Conservation (phyloP, 768 basidiomycete species). For the Suillus luteus region DNA sequence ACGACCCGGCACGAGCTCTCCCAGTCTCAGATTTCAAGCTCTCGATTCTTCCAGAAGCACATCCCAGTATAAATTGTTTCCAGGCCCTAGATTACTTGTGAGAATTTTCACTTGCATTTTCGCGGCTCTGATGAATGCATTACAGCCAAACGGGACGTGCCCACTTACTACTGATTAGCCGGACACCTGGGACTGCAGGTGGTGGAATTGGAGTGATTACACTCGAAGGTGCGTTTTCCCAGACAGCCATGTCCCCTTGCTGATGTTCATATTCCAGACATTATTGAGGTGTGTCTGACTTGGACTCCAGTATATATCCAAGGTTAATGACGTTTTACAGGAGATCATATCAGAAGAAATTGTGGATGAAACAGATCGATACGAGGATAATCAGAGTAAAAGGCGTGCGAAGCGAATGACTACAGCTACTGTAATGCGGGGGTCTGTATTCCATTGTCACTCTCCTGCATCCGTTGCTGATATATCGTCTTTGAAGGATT, state of each 20-base stretch:
- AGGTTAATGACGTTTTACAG: slow-evolving; percentile 36
- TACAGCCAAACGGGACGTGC: slow-evolving; percentile 89
- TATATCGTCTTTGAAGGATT: slow-evolving; percentile 38
- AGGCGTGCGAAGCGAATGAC: slow-evolving; percentile 68
- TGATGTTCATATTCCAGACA: slow-evolving; percentile 45
- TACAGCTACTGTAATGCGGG: slow-evolving; percentile 77
- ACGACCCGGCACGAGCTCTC: slow-evolving; percentile 80
- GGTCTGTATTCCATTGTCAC: slow-evolving; percentile 42
- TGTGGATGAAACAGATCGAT: slow-evolving; percentile 92
- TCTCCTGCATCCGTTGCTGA: background rate
- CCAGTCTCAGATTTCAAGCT: slow-evolving; percentile 77
- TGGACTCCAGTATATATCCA: background rate
- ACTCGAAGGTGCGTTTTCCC: slow-evolving; percentile 61
- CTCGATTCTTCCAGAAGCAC: slow-evolving; percentile 87
- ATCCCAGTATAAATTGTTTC: slow-evolving; percentile 88
- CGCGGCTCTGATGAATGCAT: background rate
- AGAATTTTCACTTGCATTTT: slow-evolving; percentile 19
- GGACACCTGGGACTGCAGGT: slow-evolving; percentile 77
- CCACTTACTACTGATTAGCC: slow-evolving; percentile 84
- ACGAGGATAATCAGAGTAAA: slow-evolving; percentile 85
- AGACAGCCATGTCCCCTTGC: background rate
- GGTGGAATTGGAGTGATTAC: slow-evolving; percentile 93
- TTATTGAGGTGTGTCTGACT: slow-evolving; percentile 59
- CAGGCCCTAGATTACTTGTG: slow-evolving; percentile 94
- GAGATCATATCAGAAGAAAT: slow-evolving; percentile 97